Evolutionary conservation across 2,329 filamentous ascomycete species (phyloP).

Genomic region (Drechmeria coniospora): DNA sequence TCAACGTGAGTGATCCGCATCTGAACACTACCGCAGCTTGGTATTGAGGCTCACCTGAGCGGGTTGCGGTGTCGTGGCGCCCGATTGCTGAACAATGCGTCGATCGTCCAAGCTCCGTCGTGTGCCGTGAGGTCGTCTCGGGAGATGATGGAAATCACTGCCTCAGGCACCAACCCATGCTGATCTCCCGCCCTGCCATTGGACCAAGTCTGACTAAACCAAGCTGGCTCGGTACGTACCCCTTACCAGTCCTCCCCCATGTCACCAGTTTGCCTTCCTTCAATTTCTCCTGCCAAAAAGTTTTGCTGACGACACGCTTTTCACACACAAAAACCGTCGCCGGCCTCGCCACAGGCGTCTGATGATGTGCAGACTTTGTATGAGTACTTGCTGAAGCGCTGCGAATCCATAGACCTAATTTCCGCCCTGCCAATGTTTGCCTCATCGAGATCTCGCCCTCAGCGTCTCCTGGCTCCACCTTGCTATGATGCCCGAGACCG

Average conservation of each 20-base stretch:
- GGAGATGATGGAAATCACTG: too few relatives aligned
- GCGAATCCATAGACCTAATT: conserved; percentile 40
- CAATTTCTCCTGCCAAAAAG: conserved; percentile 23
- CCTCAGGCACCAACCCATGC: too few relatives aligned
- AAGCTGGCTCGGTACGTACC: too few relatives aligned
- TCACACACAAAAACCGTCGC: conserved; percentile 26
- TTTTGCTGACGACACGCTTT: conserved; percentile 35
- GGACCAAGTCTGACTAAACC: too few relatives aligned
- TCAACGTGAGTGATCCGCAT: conserved; percentile 1
- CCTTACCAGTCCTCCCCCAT: conserved; percentile 2
- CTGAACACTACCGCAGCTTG: too few relatives aligned
- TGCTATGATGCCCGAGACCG: conserved; percentile 44
- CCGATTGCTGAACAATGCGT: too few relatives aligned
- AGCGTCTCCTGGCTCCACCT: conserved; percentile 25
- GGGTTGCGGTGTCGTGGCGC: conserved; percentile 14
- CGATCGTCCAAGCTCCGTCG: too few relatives aligned
- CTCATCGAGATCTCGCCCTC: conserved; percentile 37
- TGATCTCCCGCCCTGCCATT: too few relatives aligned
- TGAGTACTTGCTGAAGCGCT: conserved; percentile 27
- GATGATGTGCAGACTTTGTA: conserved; percentile 39
- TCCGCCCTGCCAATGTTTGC: conserved; percentile 40
- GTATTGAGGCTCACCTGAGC: too few relatives aligned
- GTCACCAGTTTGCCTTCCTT: conserved; percentile 7
- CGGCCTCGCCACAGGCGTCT: conserved; percentile 30
- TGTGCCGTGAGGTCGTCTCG: too few relatives aligned